A percentile compares a stretch with the other conserved stretches of the same genome.
Evolutionary conservation across 352 stramenopile species (phyloP).

Genomic region (Globisporangium irregulare): DNA sequence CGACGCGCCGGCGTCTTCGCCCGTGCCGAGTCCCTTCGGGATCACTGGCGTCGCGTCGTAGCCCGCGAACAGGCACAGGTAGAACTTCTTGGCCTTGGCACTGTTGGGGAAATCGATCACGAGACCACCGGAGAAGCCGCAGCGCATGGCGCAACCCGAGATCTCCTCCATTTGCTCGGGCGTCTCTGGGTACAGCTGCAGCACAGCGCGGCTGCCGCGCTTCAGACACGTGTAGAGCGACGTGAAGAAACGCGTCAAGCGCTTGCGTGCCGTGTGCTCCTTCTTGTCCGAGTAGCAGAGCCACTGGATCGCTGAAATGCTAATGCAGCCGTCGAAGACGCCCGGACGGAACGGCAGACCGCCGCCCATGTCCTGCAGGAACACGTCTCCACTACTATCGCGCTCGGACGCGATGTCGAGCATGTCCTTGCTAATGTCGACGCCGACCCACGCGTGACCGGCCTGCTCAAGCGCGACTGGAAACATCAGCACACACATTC

Average conservation of each 20-base stretch:
- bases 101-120: slow-evolving; percentile 99
- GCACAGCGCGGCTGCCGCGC: slow-evolving; percentile 89
- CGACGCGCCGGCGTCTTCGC: slow-evolving; percentile 30
- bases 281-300: slow-evolving; percentile 99
- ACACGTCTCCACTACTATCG: slow-evolving; percentile 85
- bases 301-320: slow-evolving; percentile 99
- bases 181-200: slow-evolving; percentile 99
- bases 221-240: slow-evolving; percentile 89
- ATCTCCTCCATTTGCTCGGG: slow-evolving; percentile 96
- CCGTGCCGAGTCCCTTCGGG: slow-evolving; percentile 77
- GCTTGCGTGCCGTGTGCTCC: slow-evolving; percentile 91
- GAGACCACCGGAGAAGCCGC: slow-evolving; percentile 93
- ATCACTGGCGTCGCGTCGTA: slow-evolving; percentile 77
- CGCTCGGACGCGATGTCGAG: slow-evolving; percentile 97
- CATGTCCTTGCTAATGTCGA: slow-evolving; percentile 98
- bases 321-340: slow-evolving; percentile 99
- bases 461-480: slow-evolving; percentile 85
- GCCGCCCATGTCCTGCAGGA: slow-evolving; percentile 97
- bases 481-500: background rate
- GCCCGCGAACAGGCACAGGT: slow-evolving; percentile 97
- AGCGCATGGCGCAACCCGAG: slow-evolving; percentile 85
- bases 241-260: slow-evolving; percentile 97
- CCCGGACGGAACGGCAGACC: slow-evolving; percentile 97
- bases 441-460: slow-evolving; percentile 97
- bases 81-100: slow-evolving; percentile 99